Base-by-base conservation (phyloP, 192 early-diverging fungal species). In the Glomus cerebriforme region DNA sequence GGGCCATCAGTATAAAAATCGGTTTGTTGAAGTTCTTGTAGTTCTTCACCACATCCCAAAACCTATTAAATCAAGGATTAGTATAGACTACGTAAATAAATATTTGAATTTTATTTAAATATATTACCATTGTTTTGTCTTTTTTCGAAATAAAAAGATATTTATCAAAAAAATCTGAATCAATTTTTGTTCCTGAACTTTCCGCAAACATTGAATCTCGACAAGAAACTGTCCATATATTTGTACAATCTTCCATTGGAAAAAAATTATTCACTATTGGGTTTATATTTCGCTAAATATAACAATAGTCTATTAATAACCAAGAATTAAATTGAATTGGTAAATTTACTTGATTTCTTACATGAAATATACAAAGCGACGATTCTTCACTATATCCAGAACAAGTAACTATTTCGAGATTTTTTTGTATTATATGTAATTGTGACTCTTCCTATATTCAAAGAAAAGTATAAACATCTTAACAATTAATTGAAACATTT, bases 31-130 rank as follows among this genome's bases (percentile, higher is more conserved):
- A 96, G 80, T 85, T 98, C 93, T 27, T 88, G 84, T 35, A 98
- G 81, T 67, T 97, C 96, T 35, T 95, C 92, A 66, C 95, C 95
- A 2, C 92, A 91, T 29, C 86, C 83, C 70, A 99, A 85, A 24
- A 97, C 92, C 93, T 94, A 75, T 69, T 34, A 2, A 27, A 12
- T 34, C 2, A 27, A 32, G 15, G 5, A 19, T 47, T 13, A 76
- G 58, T 59, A 34, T 31, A 59, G 7, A 17, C 8, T 10, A 34
- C 7, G 31, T 22, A 15, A 29, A 24, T 49, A 26, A 66, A 75
- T 34, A 35, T 62, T 49, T 24, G 3, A 37, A 24, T 27, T 58
- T 79, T 26, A 34, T 37, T 24, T 45, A 26, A n/a, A 59, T 15
- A 45, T 34, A 80, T 43, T 86, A 95, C 92, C 82, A 91, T 82